Evolutionary conservation across 176 grass and related monocot genomes (phyloP), one percentile per base, ranked within the genome.

Genomic region (Musa itinerans): DNA sequence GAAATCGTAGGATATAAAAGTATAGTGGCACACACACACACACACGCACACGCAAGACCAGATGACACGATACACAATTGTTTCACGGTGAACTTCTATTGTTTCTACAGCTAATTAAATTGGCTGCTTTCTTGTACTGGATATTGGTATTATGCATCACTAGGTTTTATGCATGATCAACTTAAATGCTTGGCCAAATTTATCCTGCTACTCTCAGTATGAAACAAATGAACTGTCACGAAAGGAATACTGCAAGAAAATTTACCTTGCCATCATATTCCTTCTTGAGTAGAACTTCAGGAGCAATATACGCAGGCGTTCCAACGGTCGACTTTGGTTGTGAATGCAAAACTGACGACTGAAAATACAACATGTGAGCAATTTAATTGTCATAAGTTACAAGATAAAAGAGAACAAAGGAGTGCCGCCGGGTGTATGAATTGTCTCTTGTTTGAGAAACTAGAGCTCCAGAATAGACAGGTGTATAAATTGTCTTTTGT

Each of bases 251-350:
- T 72, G 54, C 11, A 52, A 43, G 4, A 25, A 76, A 34, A 75
- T 76, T 43, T 88, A 90, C 92, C 92, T 95, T 95, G 22, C 86
- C 92, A 74, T 90, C 88, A 27, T 95, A 86, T 80, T 84, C 69
- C 55, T 88, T 90, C 53, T 83, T 85, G 8, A 66, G 69, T 58
- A 90, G 27, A 79, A 88, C 55, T 90, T 95, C 88, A 50, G 88
- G 92, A 66, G 88, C 88, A 78, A 95, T 90, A 65, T 95, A 88
- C 58, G 88, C 92, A 26, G 88, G 88, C 71, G 88, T 88, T 63
- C 88, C 88, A 76, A 90, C 88, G 13, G 91, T 95, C 58, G 85
- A 90, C 26, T 88, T 95, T 69, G 88, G 91, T 88, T 95, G 83
- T n/a, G 88, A 90, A 48, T 90, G 88, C 14, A 90, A 85, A 69